These are phyloP conservation scores for Bertia moriformis DNA, from an alignment of 2,329 filamentous ascomycete genomes.

Conservation along the genomic window DNA sequence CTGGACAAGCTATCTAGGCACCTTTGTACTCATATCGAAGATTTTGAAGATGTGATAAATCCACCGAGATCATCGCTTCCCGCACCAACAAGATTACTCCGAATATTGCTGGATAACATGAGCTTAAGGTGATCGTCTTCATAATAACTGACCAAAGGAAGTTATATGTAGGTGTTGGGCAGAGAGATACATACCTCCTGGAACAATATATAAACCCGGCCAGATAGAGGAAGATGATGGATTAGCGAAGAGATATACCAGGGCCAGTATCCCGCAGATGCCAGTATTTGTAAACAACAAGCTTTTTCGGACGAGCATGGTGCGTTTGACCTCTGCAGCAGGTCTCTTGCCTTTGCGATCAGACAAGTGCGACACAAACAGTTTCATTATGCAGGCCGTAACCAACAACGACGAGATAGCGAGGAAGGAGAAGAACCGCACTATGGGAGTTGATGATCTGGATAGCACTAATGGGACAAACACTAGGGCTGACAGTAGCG, in stretches of 20 bases:
- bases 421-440: neutral
- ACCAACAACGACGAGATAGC: neutral
- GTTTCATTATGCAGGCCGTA: neutral
- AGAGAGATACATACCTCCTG: neutral
- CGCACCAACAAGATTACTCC: slow-evolving; percentile 13
- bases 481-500: slow-evolving; percentile 13
- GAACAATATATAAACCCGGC: neutral
- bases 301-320: neutral
- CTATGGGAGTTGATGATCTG: neutral
- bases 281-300: neutral
- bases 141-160: too few relatives aligned
- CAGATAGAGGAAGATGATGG: neutral
- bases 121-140: too few relatives aligned
- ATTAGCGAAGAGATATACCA: neutral
- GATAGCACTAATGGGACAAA: slow-evolving; percentile 14
- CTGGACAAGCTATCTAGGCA: too few relatives aligned
- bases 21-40: slow-evolving; percentile 24
- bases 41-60: slow-evolving; percentile 17
- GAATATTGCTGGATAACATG: slow-evolving; percentile 15
- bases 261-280: neutral
- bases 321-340: neutral
- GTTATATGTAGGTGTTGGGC: neutral
- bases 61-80: slow-evolving; percentile 19
- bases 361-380: neutral
- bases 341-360: neutral